phyloP scores from a whole-genome alignment of 2,329 filamentous ascomycete genomes.

The Fusarium stilboides region DNA sequence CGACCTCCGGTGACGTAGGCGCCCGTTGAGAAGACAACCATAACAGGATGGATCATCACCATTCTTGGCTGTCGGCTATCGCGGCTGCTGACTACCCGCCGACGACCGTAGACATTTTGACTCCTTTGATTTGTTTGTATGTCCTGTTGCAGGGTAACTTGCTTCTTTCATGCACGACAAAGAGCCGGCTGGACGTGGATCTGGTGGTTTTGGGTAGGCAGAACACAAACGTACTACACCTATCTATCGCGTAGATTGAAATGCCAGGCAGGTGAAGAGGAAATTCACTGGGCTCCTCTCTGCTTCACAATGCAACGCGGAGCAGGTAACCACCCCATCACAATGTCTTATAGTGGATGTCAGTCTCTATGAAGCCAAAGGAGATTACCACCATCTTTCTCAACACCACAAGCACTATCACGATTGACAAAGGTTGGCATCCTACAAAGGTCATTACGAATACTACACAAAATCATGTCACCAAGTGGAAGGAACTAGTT shows the following conservation, averaged over 20 bases:
- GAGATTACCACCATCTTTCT: background rate
- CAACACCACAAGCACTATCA: background rate
- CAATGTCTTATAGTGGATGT: background rate
- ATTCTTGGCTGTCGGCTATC: constrained; percentile 8
- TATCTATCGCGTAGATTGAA: background rate
- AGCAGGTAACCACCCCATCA: no score
- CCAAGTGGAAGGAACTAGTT: background rate
- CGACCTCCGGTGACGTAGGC: constrained; percentile 14
- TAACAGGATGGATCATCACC: background rate
- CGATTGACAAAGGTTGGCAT: background rate
- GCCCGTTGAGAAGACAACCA: constrained; percentile 2
- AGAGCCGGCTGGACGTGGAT: background rate
- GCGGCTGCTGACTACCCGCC: constrained; percentile 8
- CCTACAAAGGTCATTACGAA: background rate
- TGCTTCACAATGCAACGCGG: no score
- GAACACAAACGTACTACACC: background rate
- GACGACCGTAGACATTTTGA: background rate
- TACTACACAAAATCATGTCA: background rate
- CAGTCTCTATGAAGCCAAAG: background rate
- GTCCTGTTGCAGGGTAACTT: background rate
- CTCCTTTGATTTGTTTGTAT: background rate
- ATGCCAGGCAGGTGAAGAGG: background rate
- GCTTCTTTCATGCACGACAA: background rate
- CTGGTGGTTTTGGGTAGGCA: background rate
- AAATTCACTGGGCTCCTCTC: no score